Percentiles rank a stretch among this genome's conserved stretches.
Evolutionary conservation across 139 green algal species (phyloP).

Genomic region (Closterium sp.): DNA sequence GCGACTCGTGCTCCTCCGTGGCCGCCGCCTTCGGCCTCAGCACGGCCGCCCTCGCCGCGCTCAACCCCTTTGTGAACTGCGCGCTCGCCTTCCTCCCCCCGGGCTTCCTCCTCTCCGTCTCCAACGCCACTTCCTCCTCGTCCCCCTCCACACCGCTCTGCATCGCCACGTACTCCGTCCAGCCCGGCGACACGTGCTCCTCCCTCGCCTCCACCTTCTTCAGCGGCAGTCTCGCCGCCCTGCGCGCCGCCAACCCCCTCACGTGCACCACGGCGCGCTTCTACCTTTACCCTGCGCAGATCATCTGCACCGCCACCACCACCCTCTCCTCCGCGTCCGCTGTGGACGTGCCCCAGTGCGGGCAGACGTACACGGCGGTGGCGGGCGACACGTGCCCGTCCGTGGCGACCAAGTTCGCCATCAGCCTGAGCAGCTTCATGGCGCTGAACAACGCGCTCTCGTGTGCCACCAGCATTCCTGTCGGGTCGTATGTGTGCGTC

Average conservation of each 20-base stretch:
- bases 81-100: background rate
- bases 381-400: background rate
- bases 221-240: background rate
- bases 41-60: background rate
- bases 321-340: background rate
- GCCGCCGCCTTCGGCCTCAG: background rate
- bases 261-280: background rate
- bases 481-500: background rate
- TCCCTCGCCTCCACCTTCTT: background rate
- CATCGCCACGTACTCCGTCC: slow-evolving; percentile 4
- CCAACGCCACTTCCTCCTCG: background rate
- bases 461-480: background rate
- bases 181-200: slow-evolving; percentile 8
- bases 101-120: background rate
- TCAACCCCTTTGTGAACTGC: background rate
- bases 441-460: background rate
- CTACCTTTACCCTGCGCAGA: background rate
- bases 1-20: background rate
- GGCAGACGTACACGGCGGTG: background rate
- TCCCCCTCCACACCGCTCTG: background rate
- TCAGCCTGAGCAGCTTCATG: background rate
- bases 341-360: background rate
- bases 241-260: background rate
- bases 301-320: background rate
- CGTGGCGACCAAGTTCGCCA: background rate